Evolutionary conservation across 805 yeast genomes (phyloP).

Genomic region (Millerozyma acaciae): DNA sequence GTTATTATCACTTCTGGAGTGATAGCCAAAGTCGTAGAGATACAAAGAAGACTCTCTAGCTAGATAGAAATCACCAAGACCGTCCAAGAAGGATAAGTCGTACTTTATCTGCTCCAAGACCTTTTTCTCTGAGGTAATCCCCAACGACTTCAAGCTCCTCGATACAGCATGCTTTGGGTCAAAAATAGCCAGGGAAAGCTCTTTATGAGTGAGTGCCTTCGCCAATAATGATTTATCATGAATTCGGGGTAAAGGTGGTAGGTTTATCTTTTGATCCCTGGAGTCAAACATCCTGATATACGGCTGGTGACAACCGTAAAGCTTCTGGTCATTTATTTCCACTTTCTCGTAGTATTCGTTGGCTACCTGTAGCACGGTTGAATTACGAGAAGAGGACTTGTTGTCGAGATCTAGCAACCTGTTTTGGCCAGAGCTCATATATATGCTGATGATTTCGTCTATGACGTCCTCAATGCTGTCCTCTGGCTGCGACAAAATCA

Average conservation of each 20-base stretch:
- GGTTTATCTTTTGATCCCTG: slow-evolving; percentile 18
- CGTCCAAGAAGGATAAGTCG: slow-evolving; percentile 38
- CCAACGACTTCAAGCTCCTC: slow-evolving; percentile 12
- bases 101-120: slow-evolving; percentile 22
- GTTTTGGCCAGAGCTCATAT: slow-evolving; percentile 18
- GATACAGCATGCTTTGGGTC: slow-evolving; percentile 26
- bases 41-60: slow-evolving; percentile 35
- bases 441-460: slow-evolving; percentile 29
- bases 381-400: slow-evolving; percentile 8
- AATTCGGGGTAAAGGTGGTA: slow-evolving; percentile 35
- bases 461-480: slow-evolving; percentile 20
- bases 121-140: slow-evolving; percentile 16
- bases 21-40: slow-evolving; percentile 23
- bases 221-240: slow-evolving; percentile 24
- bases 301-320: slow-evolving; percentile 16
- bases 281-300: slow-evolving; percentile 22
- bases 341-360: slow-evolving; percentile 23
- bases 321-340: slow-evolving; percentile 16
- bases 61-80: slow-evolving; percentile 38
- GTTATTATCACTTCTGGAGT: slow-evolving; percentile 8
- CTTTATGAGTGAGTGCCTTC: slow-evolving; percentile 37
- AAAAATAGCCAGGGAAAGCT: slow-evolving; percentile 28
- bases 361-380: slow-evolving; percentile 14
- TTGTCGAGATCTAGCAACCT: slow-evolving; percentile 2
- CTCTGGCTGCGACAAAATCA: slow-evolving; percentile 19